A percentile compares a stretch with the other conserved stretches of the same genome.
phyloP scores from a whole-genome alignment of 164 flowering plant genomes.

The Umbellularia californica region DNA sequence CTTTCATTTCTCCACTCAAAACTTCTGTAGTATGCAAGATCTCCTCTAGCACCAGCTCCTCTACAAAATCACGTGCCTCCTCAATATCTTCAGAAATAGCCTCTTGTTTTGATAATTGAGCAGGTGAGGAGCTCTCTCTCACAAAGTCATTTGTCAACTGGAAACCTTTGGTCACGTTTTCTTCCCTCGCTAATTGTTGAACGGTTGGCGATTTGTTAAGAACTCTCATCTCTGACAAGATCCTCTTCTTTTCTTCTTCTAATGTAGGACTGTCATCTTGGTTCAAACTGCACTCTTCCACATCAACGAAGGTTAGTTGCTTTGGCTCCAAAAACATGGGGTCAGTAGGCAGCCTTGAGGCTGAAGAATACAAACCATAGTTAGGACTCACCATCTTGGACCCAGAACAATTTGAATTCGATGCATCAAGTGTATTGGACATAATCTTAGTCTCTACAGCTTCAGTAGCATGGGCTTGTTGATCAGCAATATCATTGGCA shows the following conservation, averaged over 20 bases:
- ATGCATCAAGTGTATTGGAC: conserved; percentile 16
- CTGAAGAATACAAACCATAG: conserved; percentile 17
- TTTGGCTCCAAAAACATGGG: conserved; percentile 36
- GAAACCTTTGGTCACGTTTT: background rate
- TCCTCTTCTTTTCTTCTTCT: conserved; percentile 10
- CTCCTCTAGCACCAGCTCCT: conserved; percentile 14
- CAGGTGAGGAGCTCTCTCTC: conserved; percentile 9
- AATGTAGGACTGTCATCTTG: conserved; percentile 2
- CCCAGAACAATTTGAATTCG: conserved; percentile 14
- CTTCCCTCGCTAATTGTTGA: conserved; percentile 6
- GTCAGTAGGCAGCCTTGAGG: conserved; percentile 17
- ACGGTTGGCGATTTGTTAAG: conserved; percentile 6
- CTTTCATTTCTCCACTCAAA: conserved; percentile 14
- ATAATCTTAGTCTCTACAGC: conserved; percentile 19
- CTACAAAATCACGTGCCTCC: background rate
- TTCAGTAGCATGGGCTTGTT: conserved; percentile 15
- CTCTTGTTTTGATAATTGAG: conserved; percentile 6
- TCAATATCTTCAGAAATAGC: background rate
- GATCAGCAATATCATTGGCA: conserved; percentile 9
- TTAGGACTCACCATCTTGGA: conserved; percentile 13
- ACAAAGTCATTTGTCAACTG: background rate
- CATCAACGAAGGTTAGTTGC: conserved; percentile 45
- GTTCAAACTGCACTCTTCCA: conserved; percentile 28
- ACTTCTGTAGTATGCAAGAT: conserved; percentile 4
- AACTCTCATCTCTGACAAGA: conserved; percentile 13